A percentile compares a stretch with the other conserved stretches of the same genome.
phyloP scores from a whole-genome alignment of 805 yeast species.

The Myxozyma udenii region DNA sequence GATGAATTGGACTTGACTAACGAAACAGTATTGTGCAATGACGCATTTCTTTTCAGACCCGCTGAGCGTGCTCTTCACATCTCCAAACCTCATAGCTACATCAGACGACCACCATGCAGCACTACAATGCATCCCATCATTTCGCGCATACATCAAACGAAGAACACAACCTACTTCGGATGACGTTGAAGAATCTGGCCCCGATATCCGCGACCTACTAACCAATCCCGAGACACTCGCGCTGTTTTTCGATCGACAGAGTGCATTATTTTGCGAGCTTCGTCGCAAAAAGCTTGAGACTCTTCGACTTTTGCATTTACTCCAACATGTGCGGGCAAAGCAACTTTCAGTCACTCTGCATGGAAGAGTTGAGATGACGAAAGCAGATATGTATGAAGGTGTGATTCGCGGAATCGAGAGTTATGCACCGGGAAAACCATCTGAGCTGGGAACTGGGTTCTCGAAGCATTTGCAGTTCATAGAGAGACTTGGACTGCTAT shows the following conservation, averaged over 20 bases:
- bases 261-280: background rate
- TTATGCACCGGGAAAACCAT: too few relatives aligned
- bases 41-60: constrained; percentile 42
- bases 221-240: background rate
- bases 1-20: background rate
- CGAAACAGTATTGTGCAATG: constrained; percentile 35
- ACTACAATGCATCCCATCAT: constrained; percentile 41
- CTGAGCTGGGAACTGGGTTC: background rate
- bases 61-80: constrained; percentile 32
- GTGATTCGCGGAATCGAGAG: background rate
- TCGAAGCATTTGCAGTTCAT: background rate
- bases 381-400: background rate
- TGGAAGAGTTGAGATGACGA: background rate
- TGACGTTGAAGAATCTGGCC: background rate
- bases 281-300: constrained; percentile 1
- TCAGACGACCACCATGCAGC: constrained; percentile 32
- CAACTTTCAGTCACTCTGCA: background rate
- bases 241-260: background rate
- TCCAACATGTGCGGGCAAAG: background rate
- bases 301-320: background rate
- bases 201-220: background rate
- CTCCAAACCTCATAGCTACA: background rate
- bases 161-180: background rate
- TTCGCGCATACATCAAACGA: constrained; percentile 19
- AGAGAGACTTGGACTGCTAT: background rate